Evolutionary conservation across 2,329 filamentous ascomycete genomes (phyloP).

Genomic region (Lachnellula arida): DNA sequence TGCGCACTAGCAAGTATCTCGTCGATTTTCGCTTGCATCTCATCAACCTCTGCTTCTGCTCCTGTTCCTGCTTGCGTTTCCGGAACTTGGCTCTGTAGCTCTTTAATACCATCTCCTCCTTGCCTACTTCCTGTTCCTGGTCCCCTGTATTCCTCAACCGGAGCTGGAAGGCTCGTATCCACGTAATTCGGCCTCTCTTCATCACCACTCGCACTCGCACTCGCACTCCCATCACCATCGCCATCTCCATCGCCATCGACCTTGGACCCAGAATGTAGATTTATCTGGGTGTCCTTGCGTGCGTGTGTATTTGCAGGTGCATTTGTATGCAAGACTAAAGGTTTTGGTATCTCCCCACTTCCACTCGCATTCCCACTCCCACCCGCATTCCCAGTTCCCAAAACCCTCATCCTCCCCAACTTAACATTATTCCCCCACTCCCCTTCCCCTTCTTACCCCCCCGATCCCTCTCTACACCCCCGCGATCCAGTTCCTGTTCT

Average conservation of each 20-base stretch:
- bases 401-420: constrained; percentile 26
- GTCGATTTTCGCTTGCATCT: constrained; percentile 27
- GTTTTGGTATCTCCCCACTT: neutral
- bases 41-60: constrained; percentile 12
- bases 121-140: constrained; percentile 22
- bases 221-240: no score
- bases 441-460: constrained; percentile 32
- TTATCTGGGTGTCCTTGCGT: constrained; percentile 22
- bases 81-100: constrained; percentile 26
- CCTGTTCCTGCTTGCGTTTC: no score
- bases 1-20: constrained; percentile 20
- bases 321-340: no score
- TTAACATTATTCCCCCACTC: constrained; percentile 30
- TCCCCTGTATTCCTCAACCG: constrained; percentile 29
- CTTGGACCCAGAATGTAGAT: no score
- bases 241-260: no score
- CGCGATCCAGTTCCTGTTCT: no score
- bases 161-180: constrained; percentile 23
- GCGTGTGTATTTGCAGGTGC: neutral
- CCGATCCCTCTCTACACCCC: no score
- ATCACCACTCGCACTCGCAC: no score
- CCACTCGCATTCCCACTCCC: constrained; percentile 3
- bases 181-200: constrained; percentile 19
- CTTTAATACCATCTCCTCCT: constrained; percentile 13
- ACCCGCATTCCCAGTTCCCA: no score